Evolutionary conservation across 805 yeast genomes (phyloP).

Genomic region (Grigorovia jiainica): DNA sequence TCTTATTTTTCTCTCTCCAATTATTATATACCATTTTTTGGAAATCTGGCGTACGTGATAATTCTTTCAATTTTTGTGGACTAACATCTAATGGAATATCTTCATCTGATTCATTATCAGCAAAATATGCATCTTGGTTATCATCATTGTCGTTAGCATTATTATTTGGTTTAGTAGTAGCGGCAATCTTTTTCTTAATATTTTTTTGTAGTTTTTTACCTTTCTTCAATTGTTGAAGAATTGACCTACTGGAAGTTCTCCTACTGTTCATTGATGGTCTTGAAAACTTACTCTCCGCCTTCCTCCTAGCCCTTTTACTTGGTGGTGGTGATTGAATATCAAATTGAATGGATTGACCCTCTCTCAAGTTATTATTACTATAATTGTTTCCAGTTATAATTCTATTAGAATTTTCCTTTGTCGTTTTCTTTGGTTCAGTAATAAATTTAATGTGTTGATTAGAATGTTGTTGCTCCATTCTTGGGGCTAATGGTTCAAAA

Average conservation of each 20-base stretch:
- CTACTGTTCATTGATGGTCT: not conserved
- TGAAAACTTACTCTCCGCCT: not conserved
- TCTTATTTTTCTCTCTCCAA: constrained; percentile 16
- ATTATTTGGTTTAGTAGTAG: not conserved
- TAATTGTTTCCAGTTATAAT: not conserved
- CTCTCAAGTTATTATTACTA: not conserved
- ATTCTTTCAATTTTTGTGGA: constrained; percentile 12
- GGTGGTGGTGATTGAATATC: constrained; percentile 19
- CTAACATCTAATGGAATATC: constrained; percentile 11
- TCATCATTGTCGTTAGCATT: constrained; percentile 2
- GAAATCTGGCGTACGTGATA: constrained; percentile 39
- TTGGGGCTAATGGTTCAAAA: not conserved
- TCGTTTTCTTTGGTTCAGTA: not conserved
- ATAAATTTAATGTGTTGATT: constrained; percentile 1
- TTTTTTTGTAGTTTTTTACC: constrained; percentile 14
- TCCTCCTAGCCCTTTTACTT: constrained; percentile 4
- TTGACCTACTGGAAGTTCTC: constrained; percentile 3
- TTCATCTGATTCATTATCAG: constrained; percentile 22
- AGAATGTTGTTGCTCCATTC: not conserved
- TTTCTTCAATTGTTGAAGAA: constrained; percentile 12
- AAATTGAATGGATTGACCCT: constrained; percentile 23
- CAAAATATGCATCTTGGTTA: constrained; percentile 9
- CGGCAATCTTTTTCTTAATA: constrained; percentile 10
- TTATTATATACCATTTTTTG: constrained; percentile 33
- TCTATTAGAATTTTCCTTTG: not conserved